A percentile compares a stretch with the other conserved stretches of the same genome.
These are phyloP conservation scores for Trametes pubescens DNA, from an alignment of 1,284 basidiomycete genomes.

Conservation along the genomic window DNA sequence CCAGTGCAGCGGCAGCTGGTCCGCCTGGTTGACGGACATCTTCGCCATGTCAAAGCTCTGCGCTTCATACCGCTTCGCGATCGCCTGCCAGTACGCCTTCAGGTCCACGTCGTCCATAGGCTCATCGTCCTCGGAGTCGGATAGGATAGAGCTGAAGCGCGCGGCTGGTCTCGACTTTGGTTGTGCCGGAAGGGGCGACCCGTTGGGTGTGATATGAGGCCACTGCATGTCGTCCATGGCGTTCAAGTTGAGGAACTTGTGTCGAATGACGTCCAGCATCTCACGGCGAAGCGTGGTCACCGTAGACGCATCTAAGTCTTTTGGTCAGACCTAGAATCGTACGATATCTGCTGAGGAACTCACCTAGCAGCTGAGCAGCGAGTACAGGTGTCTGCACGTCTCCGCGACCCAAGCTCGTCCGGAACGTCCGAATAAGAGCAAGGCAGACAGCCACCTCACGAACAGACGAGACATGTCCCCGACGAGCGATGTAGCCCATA, in stretches of 20 bases:
- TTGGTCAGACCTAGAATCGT: neutral
- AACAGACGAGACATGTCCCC: constrained; percentile 73
- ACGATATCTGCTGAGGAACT: constrained; percentile 24
- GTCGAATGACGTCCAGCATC: constrained; percentile 72
- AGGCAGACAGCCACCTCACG: constrained; percentile 78
- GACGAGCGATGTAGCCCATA: constrained; percentile 61
- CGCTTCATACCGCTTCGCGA: constrained; percentile 62
- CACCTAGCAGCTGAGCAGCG: constrained; percentile 75
- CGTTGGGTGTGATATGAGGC: constrained; percentile 61
- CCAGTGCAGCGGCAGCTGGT: constrained; percentile 80
- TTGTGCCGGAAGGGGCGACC: constrained; percentile 46
- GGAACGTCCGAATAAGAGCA: constrained; percentile 77
- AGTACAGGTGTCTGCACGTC: constrained; percentile 57
- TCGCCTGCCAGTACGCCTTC: constrained; percentile 66
- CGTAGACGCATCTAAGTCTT: constrained; percentile 64
- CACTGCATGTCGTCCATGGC: constrained; percentile 70
- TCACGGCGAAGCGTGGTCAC: constrained; percentile 85
- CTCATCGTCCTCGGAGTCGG: constrained; percentile 48
- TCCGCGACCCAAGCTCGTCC: constrained; percentile 78
- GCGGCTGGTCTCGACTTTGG: constrained; percentile 24
- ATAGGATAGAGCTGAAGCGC: constrained; percentile 37
- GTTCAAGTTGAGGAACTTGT: constrained; percentile 62
- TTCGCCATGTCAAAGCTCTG: constrained; percentile 51
- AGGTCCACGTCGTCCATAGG: constrained; percentile 46
- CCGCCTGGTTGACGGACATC: constrained; percentile 49